These are phyloP conservation scores for Alternaria sp. DNA, from an alignment of 2,329 filamentous ascomycete genomes.

Conservation along the genomic window DNA sequence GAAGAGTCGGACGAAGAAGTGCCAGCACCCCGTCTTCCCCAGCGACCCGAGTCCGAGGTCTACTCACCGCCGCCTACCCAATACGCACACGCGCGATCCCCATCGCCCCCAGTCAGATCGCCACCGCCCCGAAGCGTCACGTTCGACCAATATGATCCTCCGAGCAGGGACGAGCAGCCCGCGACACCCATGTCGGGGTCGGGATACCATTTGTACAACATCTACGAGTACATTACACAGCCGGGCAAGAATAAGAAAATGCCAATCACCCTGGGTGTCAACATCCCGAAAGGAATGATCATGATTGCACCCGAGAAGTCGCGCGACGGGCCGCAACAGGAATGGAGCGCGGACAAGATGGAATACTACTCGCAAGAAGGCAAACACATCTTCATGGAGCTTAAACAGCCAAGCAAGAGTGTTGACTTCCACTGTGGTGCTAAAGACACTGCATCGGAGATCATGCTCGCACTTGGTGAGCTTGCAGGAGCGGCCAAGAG, in stretches of 20 bases:
- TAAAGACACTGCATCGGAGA: conserved; percentile 95
- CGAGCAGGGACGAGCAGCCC: conserved; percentile 48
- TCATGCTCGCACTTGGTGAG: conserved; percentile 85
- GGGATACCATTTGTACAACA: conserved; percentile 93
- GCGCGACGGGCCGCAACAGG: conserved; percentile 81
- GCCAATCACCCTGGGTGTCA: conserved; percentile 96
- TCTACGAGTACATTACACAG: conserved; percentile 96
- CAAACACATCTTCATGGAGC: conserved; percentile 95
- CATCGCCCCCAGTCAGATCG: conserved; percentile 39
- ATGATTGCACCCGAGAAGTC: conserved; percentile 88
- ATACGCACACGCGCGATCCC: conserved; percentile 50
- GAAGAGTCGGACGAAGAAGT: conserved; percentile 72
- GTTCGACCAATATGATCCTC: conserved; percentile 52
- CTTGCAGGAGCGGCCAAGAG: conserved; percentile 84
- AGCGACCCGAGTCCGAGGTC: conserved; percentile 64
- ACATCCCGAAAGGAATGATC: conserved; percentile 84
- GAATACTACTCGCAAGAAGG: conserved; percentile 98
- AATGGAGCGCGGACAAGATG: conserved; percentile 94
- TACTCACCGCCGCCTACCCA: conserved; percentile 57
- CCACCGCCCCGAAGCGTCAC: conserved; percentile 49
- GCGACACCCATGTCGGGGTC: conserved; percentile 64
- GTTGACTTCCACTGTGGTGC: conserved; percentile 96
- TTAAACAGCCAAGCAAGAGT: conserved; percentile 90
- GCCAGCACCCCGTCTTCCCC: conserved; percentile 66
- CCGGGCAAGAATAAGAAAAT: conserved; percentile 98